A percentile compares a stretch with the other conserved stretches of the same genome.
Conservation (phyloP, 179 eudicot species). For the Beta corolliflora region DNA sequence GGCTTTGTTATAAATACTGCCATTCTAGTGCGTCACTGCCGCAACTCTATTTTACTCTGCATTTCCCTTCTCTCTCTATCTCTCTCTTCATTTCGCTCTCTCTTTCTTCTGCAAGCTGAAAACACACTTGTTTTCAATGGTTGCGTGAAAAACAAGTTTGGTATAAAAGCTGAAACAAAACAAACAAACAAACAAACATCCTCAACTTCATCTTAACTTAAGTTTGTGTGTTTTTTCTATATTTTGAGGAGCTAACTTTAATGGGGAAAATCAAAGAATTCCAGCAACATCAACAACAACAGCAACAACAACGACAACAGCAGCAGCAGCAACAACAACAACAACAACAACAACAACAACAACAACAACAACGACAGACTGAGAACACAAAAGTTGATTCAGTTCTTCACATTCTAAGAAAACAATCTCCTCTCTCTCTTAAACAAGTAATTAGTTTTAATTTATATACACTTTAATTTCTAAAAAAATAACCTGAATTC, state of each 20-base stretch:
- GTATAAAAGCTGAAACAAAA: not conserved
- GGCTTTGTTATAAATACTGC: constrained; percentile 11
- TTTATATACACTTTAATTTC: too few relatives aligned
- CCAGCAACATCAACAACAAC: not conserved
- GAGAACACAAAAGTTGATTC: constrained; percentile 56
- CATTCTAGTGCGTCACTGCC: constrained; percentile 8
- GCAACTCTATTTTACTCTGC: not conserved
- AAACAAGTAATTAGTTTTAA: constrained; percentile 56
- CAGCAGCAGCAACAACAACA: too few relatives aligned
- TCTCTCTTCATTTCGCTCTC: not conserved
- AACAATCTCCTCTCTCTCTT: constrained; percentile 78
- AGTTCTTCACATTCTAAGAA: constrained; percentile 63
- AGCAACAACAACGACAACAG: too few relatives aligned
- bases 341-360: not conserved
- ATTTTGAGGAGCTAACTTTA: too few relatives aligned
- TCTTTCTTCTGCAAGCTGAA: not conserved
- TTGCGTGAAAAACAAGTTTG: constrained; percentile 17
- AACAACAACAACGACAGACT: constrained; percentile 17
- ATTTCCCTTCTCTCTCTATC: constrained; percentile 13
- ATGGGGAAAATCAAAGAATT: too few relatives aligned
- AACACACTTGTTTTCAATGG: not conserved
- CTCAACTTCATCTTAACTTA: too few relatives aligned
- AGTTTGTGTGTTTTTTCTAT: too few relatives aligned
- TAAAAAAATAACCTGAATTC: too few relatives aligned
- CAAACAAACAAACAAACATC: not conserved